Evolutionary conservation across 1,284 basidiomycete genomes (phyloP).

Genomic region (Cryptococcus sp.): DNA sequence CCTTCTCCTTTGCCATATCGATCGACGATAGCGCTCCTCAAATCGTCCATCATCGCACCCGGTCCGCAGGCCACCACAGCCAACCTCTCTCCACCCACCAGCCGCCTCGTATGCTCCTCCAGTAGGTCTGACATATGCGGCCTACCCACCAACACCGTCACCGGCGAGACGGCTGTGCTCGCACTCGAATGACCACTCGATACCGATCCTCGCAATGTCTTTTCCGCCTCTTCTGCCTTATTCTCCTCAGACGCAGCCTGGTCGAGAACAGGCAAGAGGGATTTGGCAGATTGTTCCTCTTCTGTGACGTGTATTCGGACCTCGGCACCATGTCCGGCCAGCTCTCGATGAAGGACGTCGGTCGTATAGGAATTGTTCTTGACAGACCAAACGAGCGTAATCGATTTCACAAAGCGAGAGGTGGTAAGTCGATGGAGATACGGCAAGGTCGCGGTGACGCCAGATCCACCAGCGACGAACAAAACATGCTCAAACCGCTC

Average conservation of each 20-base stretch:
- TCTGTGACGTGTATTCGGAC: conserved; percentile 11
- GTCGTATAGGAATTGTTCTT: conserved; percentile 19
- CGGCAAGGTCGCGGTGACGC: conserved; percentile 12
- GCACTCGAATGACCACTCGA: not conserved
- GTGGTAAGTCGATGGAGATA: conserved; percentile 12
- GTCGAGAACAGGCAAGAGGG: not conserved
- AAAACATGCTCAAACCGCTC: conserved; percentile 17
- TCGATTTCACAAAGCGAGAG: conserved; percentile 6
- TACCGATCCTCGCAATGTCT: not conserved
- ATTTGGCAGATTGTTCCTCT: not conserved
- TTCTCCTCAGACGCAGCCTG: not conserved
- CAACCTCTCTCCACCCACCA: conserved; percentile 15
- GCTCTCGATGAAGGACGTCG: conserved; percentile 24
- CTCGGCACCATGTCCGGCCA: conserved; percentile 8
- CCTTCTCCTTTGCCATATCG: conserved; percentile 17
- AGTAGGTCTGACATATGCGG: conserved; percentile 20
- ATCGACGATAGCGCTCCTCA: conserved; percentile 14
- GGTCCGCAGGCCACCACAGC: conserved; percentile 31
- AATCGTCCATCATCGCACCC: conserved; percentile 30
- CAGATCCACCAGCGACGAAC: conserved; percentile 11
- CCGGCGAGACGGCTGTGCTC: not conserved
- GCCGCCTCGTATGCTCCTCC: not conserved
- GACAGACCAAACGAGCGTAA: conserved; percentile 24
- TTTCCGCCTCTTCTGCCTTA: not conserved
- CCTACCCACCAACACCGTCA: conserved; percentile 11